Evolutionary conservation across 1,284 basidiomycete genomes (phyloP), one percentile per base, ranked within the genome.

Genomic region (Erythrobasidium hasegawianum): DNA sequence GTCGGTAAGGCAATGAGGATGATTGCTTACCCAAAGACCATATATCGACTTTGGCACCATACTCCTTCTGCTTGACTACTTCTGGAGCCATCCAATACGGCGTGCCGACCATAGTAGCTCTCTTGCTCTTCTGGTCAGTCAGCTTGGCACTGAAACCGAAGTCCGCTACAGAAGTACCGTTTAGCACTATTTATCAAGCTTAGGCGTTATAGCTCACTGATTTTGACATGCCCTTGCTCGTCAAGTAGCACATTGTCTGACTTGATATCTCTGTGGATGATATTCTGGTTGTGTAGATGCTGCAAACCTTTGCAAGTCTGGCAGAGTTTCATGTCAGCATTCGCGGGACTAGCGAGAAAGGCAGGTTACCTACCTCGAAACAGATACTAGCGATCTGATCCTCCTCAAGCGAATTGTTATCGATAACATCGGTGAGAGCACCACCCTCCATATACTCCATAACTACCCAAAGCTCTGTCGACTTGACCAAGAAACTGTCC

Each of bases 391-490:
- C 87, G 59, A 98, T 98, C 79, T 98, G 96, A 74, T 93, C 90
- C 79, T 98, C 95, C 75, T 90, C 89, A 70, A 98, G 80, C 59
- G 90, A 88, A 79, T 98, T 97, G 76, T 96, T 95, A 80, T 97
- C 94, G 72, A 98, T 97, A 55, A 98, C 88, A 79, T 98, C 96
- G 13, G 94, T 97, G 72, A 98, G 80, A 13, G 93, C 91, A 57
- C 95, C 96, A 53, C 96, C 95, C 78, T 97, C 95, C 95, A 98
- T 98, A 77, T 90, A 97, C 80, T 98, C 95, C 95, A 98, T 97
- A 67, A 97, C 93, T 50, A 98, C 94, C 95, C 95, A 98, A n/a
- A 98, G 84, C 76, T 97, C 94, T 62, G 84, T 87, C 76, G 83
- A 87, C 79, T 88, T 89, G 60, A 97, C 85, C 47, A 97, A 84